A percentile compares a stretch with the other conserved stretches of the same genome.
Evolutionary conservation across 495 filamentous ascomycete genomes (phyloP).

Genomic region (Aspergillus bridgeri): DNA sequence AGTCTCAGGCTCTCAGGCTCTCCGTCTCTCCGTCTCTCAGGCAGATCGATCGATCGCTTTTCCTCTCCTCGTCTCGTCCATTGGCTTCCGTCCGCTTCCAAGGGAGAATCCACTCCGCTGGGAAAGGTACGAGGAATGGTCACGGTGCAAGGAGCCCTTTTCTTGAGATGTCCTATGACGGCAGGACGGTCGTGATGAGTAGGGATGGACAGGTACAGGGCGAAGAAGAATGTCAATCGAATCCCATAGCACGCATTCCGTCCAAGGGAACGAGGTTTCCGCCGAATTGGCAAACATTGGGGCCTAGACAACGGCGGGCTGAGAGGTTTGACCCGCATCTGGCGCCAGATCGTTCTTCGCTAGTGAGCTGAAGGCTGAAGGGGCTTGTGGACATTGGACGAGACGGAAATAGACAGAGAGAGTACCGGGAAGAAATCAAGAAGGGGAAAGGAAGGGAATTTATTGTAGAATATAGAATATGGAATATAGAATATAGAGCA

Average conservation of each 20-base stretch:
- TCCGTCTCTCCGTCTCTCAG: no score
- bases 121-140: background rate
- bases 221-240: background rate
- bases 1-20: no score
- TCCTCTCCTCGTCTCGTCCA: background rate
- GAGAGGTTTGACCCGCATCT: constrained; percentile 5
- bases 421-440: background rate
- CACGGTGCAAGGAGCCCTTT: background rate
- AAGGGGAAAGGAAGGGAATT: background rate
- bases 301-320: constrained; percentile 6
- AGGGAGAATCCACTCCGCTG: background rate
- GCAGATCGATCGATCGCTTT: background rate
- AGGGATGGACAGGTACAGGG: background rate
- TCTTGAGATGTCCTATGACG: background rate
- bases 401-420: background rate
- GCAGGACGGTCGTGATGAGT: no score
- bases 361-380: background rate
- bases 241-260: background rate
- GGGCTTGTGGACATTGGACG: background rate
- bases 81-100: background rate
- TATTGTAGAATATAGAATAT: no score
- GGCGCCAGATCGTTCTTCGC: background rate
- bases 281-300: constrained; percentile 3
- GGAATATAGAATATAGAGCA: no score
- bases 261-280: background rate